Evolutionary conservation across 768 basidiomycete genomes (phyloP), one percentile per base, ranked within the genome.

Genomic region (Imleria badia): DNA sequence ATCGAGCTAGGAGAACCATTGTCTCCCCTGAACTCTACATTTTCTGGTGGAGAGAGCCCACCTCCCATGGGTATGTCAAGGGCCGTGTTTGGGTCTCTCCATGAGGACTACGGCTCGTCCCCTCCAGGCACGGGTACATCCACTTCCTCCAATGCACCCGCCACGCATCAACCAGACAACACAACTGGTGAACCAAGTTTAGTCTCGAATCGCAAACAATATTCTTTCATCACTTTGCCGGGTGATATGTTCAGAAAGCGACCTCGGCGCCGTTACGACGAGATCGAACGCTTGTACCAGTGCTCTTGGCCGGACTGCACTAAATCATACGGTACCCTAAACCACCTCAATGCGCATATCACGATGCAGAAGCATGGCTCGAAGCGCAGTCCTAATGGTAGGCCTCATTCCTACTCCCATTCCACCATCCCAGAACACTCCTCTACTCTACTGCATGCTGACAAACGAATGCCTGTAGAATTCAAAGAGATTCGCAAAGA

Each of bases 401-500:
- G 73, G 89, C 67, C 19, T 45, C 22, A 35, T 38, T 14, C 43
- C 43, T 12, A 8, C 17, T 20, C 45, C 47, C 56, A 46, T 6
- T 44, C 17, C 14, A n/a, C 29, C 17, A 11, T 47, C 26, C 23
- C 7, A 39, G 23, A 35, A 8, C 13, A 20, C 35, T 11, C 30
- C 15, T 26, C 47, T 39, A 12, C 22, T 3, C 12, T 39, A 12
- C 22, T 3, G 10, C 42, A 35, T 50, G 11, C 52, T 70, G 31
- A 71, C 45, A 13, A 26, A 47, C 40, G 3, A 17, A 13, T 42
- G 1, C 23, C 36, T 53, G 8, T 58, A 98, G 96, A 98, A 77
- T 99, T 98, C 80, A 98, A 96, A 67, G 96, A 98, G 67, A 84
- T 98, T 64, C 86, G 96, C 52, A 98, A 95, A 72, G 88, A 89